Evolutionary conservation across 106 monocot species (phyloP).

Genomic region (Agapanthus africanus): DNA sequence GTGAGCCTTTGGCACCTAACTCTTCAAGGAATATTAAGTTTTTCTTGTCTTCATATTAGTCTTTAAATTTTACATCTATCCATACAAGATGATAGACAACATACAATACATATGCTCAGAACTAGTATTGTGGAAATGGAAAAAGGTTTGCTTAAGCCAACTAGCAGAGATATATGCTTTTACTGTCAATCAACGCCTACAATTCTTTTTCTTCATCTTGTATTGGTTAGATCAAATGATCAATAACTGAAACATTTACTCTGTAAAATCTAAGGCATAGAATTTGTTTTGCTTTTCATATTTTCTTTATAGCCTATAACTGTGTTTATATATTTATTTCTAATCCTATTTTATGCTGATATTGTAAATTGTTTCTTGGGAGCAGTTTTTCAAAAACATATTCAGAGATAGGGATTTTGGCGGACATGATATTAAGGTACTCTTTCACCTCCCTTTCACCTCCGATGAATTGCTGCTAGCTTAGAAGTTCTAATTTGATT

Average conservation of each 20-base stretch:
- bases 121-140: neutral
- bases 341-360: neutral
- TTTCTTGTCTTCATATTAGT: no score
- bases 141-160: neutral
- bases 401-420: constrained; percentile 35
- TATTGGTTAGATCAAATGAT: no score
- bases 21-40: no score
- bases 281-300: neutral
- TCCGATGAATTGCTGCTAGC: neutral
- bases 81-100: no score
- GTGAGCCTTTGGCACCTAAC: no score
- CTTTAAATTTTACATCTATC: no score
- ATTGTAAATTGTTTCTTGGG: neutral
- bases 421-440: constrained; percentile 65
- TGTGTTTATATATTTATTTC: neutral
- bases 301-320: no score
- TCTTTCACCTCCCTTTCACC: constrained; percentile 1
- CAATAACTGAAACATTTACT: constrained; percentile 5
- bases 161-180: neutral
- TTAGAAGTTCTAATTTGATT: neutral
- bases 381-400: constrained; percentile 52
- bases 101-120: neutral
- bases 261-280: no score
- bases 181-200: neutral
- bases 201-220: neutral